Percentiles rank a stretch among this genome's conserved stretches.
These are phyloP conservation scores for Immersiella caudata DNA, from an alignment of 495 filamentous ascomycete species.

Conservation along the genomic window DNA sequence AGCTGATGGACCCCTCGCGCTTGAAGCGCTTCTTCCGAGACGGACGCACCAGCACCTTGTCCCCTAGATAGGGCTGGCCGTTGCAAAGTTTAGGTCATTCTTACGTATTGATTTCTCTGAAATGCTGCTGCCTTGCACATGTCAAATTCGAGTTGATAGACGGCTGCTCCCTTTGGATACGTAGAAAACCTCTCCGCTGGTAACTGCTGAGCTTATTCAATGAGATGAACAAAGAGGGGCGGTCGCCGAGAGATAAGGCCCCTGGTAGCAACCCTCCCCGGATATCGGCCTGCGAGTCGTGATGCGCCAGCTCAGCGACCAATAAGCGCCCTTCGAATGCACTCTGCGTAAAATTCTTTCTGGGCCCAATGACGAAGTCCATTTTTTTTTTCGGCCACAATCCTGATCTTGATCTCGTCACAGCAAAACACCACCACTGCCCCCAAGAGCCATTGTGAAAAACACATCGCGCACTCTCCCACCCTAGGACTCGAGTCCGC, in stretches of 20 bases:
- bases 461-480: conserved; percentile 3
- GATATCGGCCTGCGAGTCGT: conserved; percentile 15
- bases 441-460: conserved; percentile 2
- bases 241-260: conserved; percentile 12
- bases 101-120: neutral
- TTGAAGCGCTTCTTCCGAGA: neutral
- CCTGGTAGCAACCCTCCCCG: conserved; percentile 10
- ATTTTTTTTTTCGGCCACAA: conserved; percentile 25
- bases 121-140: neutral
- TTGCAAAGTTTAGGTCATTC: neutral
- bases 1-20: neutral
- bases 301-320: conserved; percentile 5
- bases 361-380: conserved; percentile 23
- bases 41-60: neutral
- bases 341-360: conserved; percentile 21
- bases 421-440: conserved; percentile 9
- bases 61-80: neutral
- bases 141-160: neutral
- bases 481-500: conserved; percentile 21
- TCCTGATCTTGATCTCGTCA: conserved; percentile 17
- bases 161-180: neutral
- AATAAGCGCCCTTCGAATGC: conserved; percentile 20
- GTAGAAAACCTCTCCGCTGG: neutral
- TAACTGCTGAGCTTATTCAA: neutral
- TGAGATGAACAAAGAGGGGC: conserved; percentile 17